Evolutionary conservation across 495 filamentous ascomycete species (phyloP).

Genomic region (Penicillium angulare): DNA sequence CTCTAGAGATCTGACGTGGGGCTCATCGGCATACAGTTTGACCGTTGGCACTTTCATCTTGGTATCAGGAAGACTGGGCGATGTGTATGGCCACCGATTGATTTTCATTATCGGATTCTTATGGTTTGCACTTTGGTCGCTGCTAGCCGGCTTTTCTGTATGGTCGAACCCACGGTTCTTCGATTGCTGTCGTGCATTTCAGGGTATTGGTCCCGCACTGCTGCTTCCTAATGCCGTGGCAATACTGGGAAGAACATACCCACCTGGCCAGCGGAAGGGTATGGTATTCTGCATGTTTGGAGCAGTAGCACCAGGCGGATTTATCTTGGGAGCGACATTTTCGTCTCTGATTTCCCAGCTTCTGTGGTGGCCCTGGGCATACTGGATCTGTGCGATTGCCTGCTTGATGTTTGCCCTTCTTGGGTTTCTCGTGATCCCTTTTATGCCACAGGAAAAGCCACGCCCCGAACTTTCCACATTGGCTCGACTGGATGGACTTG

Average conservation of each 20-base stretch:
- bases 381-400: slow-evolving; percentile 55
- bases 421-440: slow-evolving; percentile 49
- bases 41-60: slow-evolving; percentile 67
- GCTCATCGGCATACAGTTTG: slow-evolving; percentile 47
- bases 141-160: slow-evolving; percentile 51
- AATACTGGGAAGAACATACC: slow-evolving; percentile 39
- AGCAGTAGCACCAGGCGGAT: slow-evolving; percentile 53
- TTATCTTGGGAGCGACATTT: slow-evolving; percentile 48
- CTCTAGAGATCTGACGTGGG: slow-evolving; percentile 42
- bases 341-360: slow-evolving; percentile 27
- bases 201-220: slow-evolving; percentile 54
- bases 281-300: slow-evolving; percentile 61
- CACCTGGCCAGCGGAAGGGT: slow-evolving; percentile 51
- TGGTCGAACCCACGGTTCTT: slow-evolving; percentile 36
- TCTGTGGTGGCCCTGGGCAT: slow-evolving; percentile 64
- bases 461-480: slow-evolving; percentile 4
- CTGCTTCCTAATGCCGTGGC: slow-evolving; percentile 50
- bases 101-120: slow-evolving; percentile 57
- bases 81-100: slow-evolving; percentile 60
- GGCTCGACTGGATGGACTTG: slow-evolving; percentile 14
- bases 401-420: slow-evolving; percentile 41
- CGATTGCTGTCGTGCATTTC: slow-evolving; percentile 43
- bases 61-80: slow-evolving; percentile 61
- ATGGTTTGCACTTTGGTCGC: slow-evolving; percentile 61
- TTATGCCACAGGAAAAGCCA: slow-evolving; percentile 19